Evolutionary conservation across 768 basidiomycete genomes (phyloP).

Genomic region (Termitomyces sp.): DNA sequence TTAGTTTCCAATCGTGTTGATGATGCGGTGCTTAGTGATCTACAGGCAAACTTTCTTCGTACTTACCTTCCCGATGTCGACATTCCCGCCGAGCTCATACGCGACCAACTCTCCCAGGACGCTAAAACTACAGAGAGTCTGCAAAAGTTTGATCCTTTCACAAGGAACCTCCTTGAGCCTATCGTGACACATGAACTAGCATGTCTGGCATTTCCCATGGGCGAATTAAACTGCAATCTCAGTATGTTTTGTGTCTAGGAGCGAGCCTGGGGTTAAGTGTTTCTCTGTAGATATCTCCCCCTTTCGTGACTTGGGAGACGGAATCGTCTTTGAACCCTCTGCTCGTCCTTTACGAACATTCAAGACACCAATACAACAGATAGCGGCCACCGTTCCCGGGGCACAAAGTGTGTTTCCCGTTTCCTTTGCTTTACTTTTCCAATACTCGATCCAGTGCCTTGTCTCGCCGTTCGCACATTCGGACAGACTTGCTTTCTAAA

Average conservation of each 20-base stretch:
- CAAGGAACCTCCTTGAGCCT: conserved; percentile 47
- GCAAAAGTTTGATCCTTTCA: conserved; percentile 47
- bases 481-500: conserved; percentile 36
- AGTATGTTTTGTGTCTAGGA: conserved; percentile 36
- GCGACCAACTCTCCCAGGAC: conserved; percentile 48
- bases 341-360: conserved; percentile 41
- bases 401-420: conserved; percentile 3
- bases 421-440: not conserved
- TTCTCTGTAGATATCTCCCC: conserved; percentile 12
- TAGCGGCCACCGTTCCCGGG: conserved; percentile 28
- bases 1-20: conserved; percentile 26
- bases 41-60: conserved; percentile 66
- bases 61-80: conserved; percentile 70
- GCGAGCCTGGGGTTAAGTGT: not conserved
- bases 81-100: conserved; percentile 61
- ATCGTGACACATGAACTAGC: conserved; percentile 24
- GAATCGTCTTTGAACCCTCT: conserved; percentile 32
- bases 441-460: conserved; percentile 16
- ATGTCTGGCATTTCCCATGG: conserved; percentile 57
- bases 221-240: conserved; percentile 50
- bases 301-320: conserved; percentile 23
- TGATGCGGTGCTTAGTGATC: not conserved
- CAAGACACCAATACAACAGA: conserved; percentile 65
- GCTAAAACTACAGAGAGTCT: conserved; percentile 26
- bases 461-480: conserved; percentile 42